Evolutionary conservation across 1,139 yeast genomes (phyloP).

Genomic region (Pichia cactophila): DNA sequence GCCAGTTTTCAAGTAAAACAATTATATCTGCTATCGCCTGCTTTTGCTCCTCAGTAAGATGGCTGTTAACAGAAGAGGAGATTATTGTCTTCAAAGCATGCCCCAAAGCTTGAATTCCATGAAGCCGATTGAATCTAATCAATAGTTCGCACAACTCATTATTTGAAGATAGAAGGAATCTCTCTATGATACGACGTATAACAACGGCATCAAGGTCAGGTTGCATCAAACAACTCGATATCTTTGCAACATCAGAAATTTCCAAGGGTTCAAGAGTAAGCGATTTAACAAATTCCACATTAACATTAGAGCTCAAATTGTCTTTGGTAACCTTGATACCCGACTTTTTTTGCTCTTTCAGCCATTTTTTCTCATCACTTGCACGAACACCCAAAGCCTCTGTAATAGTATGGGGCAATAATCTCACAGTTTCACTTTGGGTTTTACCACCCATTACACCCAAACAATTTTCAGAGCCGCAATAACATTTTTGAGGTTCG

Average conservation of each 20-base stretch:
- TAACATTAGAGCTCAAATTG: constrained; percentile 51
- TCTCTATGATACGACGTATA: constrained; percentile 55
- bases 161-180: constrained; percentile 39
- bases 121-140: constrained; percentile 60
- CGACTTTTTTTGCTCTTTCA: constrained; percentile 48
- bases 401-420: constrained; percentile 74
- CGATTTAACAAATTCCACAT: constrained; percentile 56
- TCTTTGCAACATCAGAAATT: constrained; percentile 61
- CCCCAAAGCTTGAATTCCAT: constrained; percentile 79
- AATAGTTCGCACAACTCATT: constrained; percentile 52
- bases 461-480: constrained; percentile 88
- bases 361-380: constrained; percentile 58
- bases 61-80: constrained; percentile 21
- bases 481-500: constrained; percentile 86
- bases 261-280: constrained; percentile 48
- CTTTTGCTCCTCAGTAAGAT: constrained; percentile 27
- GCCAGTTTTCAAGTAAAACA: constrained; percentile 63
- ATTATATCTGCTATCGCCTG: constrained; percentile 41
- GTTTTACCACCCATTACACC: constrained; percentile 95
- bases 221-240: constrained; percentile 73
- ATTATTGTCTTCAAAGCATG: constrained; percentile 43
- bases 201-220: constrained; percentile 64
- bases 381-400: constrained; percentile 79
- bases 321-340: constrained; percentile 40
- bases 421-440: constrained; percentile 82